Evolutionary conservation across 2,329 filamentous ascomycete species (phyloP), one percentile per base, ranked within the genome.

Genomic region (Colletotrichum sp.): DNA sequence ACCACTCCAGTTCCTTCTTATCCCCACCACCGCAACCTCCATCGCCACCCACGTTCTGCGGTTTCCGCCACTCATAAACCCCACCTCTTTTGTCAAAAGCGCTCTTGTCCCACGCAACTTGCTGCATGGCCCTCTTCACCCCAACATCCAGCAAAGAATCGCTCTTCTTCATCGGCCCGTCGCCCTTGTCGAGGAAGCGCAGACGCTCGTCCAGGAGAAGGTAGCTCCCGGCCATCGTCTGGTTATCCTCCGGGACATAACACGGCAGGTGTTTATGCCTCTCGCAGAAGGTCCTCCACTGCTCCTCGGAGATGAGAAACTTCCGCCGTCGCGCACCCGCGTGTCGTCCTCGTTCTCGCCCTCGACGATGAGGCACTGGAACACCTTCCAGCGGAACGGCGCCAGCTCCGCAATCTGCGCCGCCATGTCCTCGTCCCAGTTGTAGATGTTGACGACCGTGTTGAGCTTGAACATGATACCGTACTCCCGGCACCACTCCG

Each of bases 381-480:
- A 92, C 32, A 83, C 85, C 79, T 91, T 91, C 89, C 89, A 91
- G 0, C 89, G 85, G 74, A 89, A 89, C 3, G 89, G 89, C 6
- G 80, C 79, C 13, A 91, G 80, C 52, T 77, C 56, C 16, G 78
- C 71, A 9, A 91, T 83, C 6, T 76, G 79, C 16, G 73, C 78
- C 55, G 82, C 83, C 88, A 89, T 89, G 76, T 89, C 87, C 79
- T 91, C 89, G 4, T 86, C 68, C 80, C 82, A 87, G 77, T 91
- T 91, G 66, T 86, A 80, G 3, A 77, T 81, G 78, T 85, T 87
- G 5, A 91, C 85, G 1, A 91, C 89, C 0, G 89, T 91, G 81
- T 91, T 91, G 66, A 91, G 79, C 83, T 91, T 91, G 83, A 91
- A 91, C 80, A 86, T 88, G 79, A 91, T 86, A 2, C 84, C 84